Percentiles rank a stretch among this genome's conserved stretches.
Evolutionary conservation across 352 stramenopile species (phyloP).

Genomic region (Phytopythium helicoides): DNA sequence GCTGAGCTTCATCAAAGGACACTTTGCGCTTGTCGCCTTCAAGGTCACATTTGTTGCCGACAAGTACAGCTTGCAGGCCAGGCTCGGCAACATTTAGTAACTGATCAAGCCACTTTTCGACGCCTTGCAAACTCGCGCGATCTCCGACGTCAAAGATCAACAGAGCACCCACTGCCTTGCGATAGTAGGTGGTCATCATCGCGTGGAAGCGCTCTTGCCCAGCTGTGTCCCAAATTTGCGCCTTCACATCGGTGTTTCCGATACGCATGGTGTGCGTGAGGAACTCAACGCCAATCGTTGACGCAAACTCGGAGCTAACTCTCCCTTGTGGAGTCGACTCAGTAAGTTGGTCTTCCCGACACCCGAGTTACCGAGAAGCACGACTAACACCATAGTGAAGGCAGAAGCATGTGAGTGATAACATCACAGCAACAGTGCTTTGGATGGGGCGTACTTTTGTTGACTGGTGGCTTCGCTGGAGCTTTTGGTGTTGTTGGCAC

Average conservation of each 20-base stretch:
- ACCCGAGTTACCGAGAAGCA: constrained; percentile 81
- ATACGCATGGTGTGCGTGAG: constrained; percentile 79
- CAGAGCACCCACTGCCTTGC: constrained; percentile 72
- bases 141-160: constrained; percentile 78
- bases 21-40: constrained; percentile 38
- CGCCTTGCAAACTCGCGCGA: constrained; percentile 41
- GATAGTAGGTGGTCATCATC: constrained; percentile 90
- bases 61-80: constrained; percentile 59
- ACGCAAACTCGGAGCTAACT: constrained; percentile 82
- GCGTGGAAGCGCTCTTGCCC: constrained; percentile 85
- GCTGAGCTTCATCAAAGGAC: constrained; percentile 52
- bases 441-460: constrained; percentile 50
- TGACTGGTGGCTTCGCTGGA: constrained; percentile 41
- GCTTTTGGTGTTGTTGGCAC: constrained; percentile 24
- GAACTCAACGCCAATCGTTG: constrained; percentile 86
- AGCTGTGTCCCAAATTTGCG: constrained; percentile 88
- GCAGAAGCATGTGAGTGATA: constrained; percentile 4
- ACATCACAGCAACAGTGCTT: constrained; percentile 1
- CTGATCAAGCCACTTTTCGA: constrained; percentile 74
- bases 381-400: constrained; percentile 29
- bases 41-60: constrained; percentile 79
- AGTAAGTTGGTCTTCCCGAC: constrained; percentile 88
- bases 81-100: constrained; percentile 71
- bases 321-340: constrained; percentile 72
- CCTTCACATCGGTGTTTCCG: constrained; percentile 70